Conservation (phyloP, 495 filamentous ascomycete genomes). For the Hypoxylon fuscum region DNA sequence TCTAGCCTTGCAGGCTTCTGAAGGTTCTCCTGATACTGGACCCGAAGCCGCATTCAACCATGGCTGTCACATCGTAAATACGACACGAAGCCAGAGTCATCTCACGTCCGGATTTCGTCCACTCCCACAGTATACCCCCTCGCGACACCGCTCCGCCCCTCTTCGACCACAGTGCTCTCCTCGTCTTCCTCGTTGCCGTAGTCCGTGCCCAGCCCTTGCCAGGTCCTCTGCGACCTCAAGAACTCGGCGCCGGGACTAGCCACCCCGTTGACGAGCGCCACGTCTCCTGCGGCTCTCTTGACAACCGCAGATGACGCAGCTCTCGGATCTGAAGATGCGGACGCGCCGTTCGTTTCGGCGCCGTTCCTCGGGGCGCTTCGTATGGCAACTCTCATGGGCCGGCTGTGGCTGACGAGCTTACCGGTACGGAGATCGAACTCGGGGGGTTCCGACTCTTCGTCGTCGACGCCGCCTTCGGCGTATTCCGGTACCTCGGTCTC, state of each 20-base stretch:
- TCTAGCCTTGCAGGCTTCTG: too few species aligned
- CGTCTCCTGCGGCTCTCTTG: constrained; percentile 53
- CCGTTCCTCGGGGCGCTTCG: constrained; percentile 40
- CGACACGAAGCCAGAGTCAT: background rate
- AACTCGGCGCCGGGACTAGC: constrained; percentile 93
- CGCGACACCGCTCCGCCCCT: constrained; percentile 89
- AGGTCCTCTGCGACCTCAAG: constrained; percentile 81
- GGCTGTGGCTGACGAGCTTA: constrained; percentile 80
- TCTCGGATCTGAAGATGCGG: constrained; percentile 34
- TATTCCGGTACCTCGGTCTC: constrained; percentile 31
- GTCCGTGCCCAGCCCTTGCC: constrained; percentile 92
- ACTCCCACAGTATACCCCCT: constrained; percentile 86
- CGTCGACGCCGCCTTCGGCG: constrained; percentile 46
- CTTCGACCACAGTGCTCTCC: constrained; percentile 73
- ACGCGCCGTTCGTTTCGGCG: constrained; percentile 26
- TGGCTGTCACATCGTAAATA: too few species aligned
- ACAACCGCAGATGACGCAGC: constrained; percentile 43
- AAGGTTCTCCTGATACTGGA: too few species aligned
- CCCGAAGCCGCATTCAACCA: too few species aligned
- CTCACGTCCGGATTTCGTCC: constrained; percentile 45
- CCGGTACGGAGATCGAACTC: constrained; percentile 94
- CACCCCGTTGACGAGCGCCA: constrained; percentile 79
- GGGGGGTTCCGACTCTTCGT: constrained; percentile 71
- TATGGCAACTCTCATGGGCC: constrained; percentile 71
- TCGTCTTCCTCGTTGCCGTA: constrained; percentile 61